Percentiles rank a stretch among this genome's conserved stretches.
These are phyloP conservation scores for Choanephora cucurbitarum DNA, from an alignment of 371 early-diverging fungal genomes.

Conservation along the genomic window DNA sequence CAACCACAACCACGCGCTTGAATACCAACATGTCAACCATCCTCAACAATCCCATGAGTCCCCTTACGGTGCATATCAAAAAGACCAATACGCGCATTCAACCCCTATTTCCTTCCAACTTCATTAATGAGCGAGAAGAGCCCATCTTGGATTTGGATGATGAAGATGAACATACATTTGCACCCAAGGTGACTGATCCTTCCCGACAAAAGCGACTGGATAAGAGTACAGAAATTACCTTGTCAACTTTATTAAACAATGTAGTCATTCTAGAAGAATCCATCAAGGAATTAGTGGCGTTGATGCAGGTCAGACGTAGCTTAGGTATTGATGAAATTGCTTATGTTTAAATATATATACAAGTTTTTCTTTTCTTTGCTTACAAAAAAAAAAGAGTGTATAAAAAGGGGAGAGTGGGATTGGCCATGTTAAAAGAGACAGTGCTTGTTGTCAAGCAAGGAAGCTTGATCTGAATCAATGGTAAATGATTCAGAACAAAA, in stretches of 20 bases:
- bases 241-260: conserved; percentile 80
- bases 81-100: conserved; percentile 54
- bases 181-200: conserved; percentile 39
- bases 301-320: conserved; percentile 79
- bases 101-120: conserved; percentile 62
- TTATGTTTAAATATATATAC: conserved; percentile 13
- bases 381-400: too few species aligned
- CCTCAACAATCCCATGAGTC: conserved; percentile 34
- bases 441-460: too few species aligned
- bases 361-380: too few species aligned
- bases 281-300: conserved; percentile 87
- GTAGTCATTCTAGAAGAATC: conserved; percentile 91
- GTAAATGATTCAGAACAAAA: too few species aligned
- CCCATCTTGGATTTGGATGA: conserved; percentile 38
- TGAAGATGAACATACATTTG: conserved; percentile 53
- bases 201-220: conserved; percentile 34
- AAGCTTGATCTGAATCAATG: too few species aligned
- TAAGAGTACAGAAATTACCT: conserved; percentile 57
- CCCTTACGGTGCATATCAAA: conserved; percentile 41
- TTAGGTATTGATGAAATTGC: conserved; percentile 67
- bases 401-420: too few species aligned
- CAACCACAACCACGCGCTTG: conserved; percentile 3
- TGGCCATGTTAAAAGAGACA: too few species aligned
- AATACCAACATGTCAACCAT: conserved; percentile 11
- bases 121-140: conserved; percentile 54